Base-by-base conservation (phyloP, 2,329 filamentous ascomycete species). In the Zasmidium angulare region DNA sequence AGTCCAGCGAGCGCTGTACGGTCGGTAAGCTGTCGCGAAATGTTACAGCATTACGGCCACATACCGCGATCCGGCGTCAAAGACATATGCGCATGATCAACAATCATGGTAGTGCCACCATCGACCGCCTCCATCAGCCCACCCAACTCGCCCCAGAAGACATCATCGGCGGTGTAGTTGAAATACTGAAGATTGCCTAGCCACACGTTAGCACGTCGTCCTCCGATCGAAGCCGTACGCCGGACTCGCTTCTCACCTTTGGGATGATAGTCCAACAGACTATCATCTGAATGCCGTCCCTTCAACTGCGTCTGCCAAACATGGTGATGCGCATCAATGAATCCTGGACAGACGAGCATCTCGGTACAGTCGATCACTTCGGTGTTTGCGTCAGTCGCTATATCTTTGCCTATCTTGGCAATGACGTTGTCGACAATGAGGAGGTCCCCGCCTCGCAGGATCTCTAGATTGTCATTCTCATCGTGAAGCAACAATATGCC, bases 221-320 rank as follows among this genome's bases (percentile, higher is more conserved):
- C 76, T 75, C 31, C 53, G 40, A 83, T 75, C 68, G 84, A 85
- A 49, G 82, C 76, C 3, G 76, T 70, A 17, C 84, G 69, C 0
- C 76, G 81, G 0, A 79, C 80, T 64, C 86, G n/a, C 83, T 4
- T 7, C 48, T 50, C 12, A 26, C 20, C 22, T 7, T 26, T 19
- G 10, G 22, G 48, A 50, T 23, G 22, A 26, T 29, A 50, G 19
- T 50, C 20, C 23, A 49, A 49, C 46, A 24, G 17, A 24, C 20
- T 49, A 50, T 23, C 22, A 50, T 50, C 26, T 11, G 21, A 17
- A 26, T 26, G 22, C 17, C 48, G 7, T 53, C 19, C 36, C 81
- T 79, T 1, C 63, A 79, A 1, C 86, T 64, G 0, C 82, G 83
- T 84, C 65, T 85, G 81, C 84, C 83, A 84, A 0, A 78, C 76